These are phyloP conservation scores for Strigomonas galati DNA, from an alignment of 208 protist species.

Conservation along the genomic window DNA sequence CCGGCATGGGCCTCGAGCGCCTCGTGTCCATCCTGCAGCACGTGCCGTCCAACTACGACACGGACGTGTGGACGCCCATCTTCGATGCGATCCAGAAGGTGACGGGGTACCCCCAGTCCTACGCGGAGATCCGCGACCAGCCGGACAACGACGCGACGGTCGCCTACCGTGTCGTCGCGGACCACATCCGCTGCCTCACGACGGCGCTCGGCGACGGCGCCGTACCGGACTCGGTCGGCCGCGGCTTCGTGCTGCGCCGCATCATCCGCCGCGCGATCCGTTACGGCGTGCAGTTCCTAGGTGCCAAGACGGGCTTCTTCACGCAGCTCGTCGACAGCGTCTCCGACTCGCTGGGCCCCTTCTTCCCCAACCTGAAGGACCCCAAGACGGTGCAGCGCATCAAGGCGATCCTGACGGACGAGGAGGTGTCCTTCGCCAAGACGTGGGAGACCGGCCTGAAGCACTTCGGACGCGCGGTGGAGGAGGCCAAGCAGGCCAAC, in stretches of 20 bases:
- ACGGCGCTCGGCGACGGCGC: conserved; percentile 97
- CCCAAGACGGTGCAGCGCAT: conserved; percentile 81
- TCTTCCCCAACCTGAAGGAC: conserved; percentile 93
- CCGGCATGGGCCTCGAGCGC: conserved; percentile 98
- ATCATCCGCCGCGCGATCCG: conserved; percentile 97
- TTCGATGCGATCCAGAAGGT: conserved; percentile 96
- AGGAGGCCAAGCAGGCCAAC: conserved; percentile 55
- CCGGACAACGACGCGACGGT: conserved; percentile 88
- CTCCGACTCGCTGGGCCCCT: conserved; percentile 82
- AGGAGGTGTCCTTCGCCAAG: conserved; percentile 95
- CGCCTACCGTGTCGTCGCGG: conserved; percentile 98
- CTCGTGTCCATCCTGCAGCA: conserved; percentile 97
- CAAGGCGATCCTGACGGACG: conserved; percentile 89
- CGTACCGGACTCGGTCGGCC: conserved; percentile 90
- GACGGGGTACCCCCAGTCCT: conserved; percentile 85
- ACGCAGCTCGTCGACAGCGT: conserved; percentile 90
- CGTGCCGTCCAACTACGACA: conserved; percentile 98
- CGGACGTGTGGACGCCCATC: conserved; percentile 96
- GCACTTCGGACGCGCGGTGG: conserved; percentile 87
- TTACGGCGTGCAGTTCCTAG: conserved; percentile 96
- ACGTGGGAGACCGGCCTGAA: conserved; percentile 95
- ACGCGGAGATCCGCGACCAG: conserved; percentile 83
- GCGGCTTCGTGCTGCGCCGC: conserved; percentile 97
- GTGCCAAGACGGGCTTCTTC: conserved; percentile 93
- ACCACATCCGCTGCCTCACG: conserved; percentile 99